These are phyloP conservation scores for Neodidymelliopsis sp. DNA, from an alignment of 2,329 filamentous ascomycete genomes.

Conservation along the genomic window DNA sequence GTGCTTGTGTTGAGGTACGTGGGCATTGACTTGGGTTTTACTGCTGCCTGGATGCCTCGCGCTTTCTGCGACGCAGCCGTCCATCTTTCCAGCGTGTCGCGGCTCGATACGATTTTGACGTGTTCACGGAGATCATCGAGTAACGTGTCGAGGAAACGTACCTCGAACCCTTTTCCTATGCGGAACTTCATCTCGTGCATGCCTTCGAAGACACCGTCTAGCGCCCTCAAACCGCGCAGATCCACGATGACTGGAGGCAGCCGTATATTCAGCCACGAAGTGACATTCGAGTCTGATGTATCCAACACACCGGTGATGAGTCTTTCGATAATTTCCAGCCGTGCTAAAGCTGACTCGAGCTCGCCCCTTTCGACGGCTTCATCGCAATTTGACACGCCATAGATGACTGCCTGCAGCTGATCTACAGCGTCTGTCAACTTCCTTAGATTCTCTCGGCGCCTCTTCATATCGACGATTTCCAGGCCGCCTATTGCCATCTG, in stretches of 20 bases:
- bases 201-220: conserved; percentile 81
- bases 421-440: conserved; percentile 82
- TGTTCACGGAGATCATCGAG: conserved; percentile 84
- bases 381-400: conserved; percentile 78
- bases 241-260: conserved; percentile 64
- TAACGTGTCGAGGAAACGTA: conserved; percentile 78
- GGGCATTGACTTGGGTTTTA: conserved; percentile 71
- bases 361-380: conserved; percentile 82
- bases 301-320: conserved; percentile 78
- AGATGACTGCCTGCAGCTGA: conserved; percentile 81
- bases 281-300: conserved; percentile 35
- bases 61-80: conserved; percentile 76
- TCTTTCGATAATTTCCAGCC: conserved; percentile 78
- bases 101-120: conserved; percentile 72
- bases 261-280: conserved; percentile 44
- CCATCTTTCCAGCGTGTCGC: conserved; percentile 85
- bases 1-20: conserved; percentile 79
- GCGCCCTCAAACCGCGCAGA: conserved; percentile 76
- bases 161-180: conserved; percentile 87
- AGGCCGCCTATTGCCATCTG: conserved; percentile 87
- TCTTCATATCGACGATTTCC: conserved; percentile 82
- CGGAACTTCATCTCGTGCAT: conserved; percentile 77
- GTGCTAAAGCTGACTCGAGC: conserved; percentile 79
- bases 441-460: conserved; percentile 82
- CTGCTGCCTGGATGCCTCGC: conserved; percentile 71